Conservation (phyloP, 352 stramenopile genomes). For the Globisporangium cylindrosporum region DNA sequence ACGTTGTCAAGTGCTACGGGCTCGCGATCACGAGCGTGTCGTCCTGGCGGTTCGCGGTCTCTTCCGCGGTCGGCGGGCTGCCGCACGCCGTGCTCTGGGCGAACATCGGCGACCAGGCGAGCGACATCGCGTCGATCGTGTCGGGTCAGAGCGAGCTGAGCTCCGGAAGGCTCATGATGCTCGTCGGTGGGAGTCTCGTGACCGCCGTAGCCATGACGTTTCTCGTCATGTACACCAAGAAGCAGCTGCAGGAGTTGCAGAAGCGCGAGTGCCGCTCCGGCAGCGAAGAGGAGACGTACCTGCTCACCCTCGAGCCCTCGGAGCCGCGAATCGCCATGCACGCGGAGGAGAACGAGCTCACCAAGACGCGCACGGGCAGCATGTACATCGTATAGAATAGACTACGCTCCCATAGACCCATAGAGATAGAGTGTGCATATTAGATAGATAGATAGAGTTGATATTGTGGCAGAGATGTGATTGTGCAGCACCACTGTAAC, state of each 20-base stretch:
- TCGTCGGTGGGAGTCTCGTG: conserved; percentile 37
- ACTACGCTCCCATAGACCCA: not conserved
- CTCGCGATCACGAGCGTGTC: conserved; percentile 72
- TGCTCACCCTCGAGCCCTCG: conserved; percentile 14
- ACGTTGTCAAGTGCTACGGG: conserved; percentile 80
- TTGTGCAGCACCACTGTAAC: not conserved
- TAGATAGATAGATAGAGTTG: not conserved
- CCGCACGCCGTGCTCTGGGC: conserved; percentile 71
- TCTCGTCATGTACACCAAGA: conserved; percentile 66
- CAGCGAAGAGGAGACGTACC: conserved; percentile 38
- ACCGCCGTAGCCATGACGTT: conserved; percentile 53
- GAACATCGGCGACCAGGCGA: conserved; percentile 65
- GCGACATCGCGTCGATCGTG: conserved; percentile 59
- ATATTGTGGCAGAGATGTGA: not conserved
- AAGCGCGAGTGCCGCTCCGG: conserved; percentile 53
- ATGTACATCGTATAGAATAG: conserved; percentile 7
- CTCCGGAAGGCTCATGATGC: conserved; percentile 37
- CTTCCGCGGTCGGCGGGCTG: conserved; percentile 46
- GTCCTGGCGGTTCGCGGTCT: conserved; percentile 48
- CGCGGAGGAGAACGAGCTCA: conserved; percentile 16
- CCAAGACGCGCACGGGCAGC: conserved; percentile 27
- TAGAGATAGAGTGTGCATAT: not conserved
- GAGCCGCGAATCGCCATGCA: conserved; percentile 16
- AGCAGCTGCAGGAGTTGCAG: conserved; percentile 56
- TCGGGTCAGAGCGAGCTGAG: conserved; percentile 50